Evolutionary conservation across 2,329 filamentous ascomycete species (phyloP), one percentile per base, ranked within the genome.

Genomic region (Fusarium burgessii): DNA sequence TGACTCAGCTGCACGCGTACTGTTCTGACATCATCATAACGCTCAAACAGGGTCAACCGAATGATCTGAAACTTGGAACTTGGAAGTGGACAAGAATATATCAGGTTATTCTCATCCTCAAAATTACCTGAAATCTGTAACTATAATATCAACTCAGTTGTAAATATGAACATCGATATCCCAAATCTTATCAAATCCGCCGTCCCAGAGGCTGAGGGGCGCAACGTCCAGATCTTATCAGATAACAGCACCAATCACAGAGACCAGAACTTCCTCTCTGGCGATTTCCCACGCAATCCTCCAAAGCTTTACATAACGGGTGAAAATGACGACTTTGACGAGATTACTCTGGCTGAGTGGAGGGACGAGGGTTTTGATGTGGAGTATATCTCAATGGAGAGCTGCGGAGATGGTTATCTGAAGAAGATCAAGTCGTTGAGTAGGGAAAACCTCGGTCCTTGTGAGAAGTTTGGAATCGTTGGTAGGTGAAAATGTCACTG

Each of bases 301-400:
- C 81, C 82, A 0, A 84, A 80, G 50, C 67, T 85, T 5, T 85
- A 84, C 61, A 65, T 85, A 20, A 84, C 82, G 0, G 80, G 81
- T 5, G 83, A 85, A 47, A 76, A 71, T 38, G 80, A 83, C 12
- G 80, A 83, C 1, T 85, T 85, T 61, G 84, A 85, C 62, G 40
- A 71, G 5, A 18, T 73, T 0, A 82, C 80, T 0, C 33, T 85
- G 1, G 60, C 61, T 2, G 80, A 82, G 23, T 85, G 84, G 84
- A 76, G 74, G 23, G 78, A 78, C 14, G 84, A 85, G 59, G 82
- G 82, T 0, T 85, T 85, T 60, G 68, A 82, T 12, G 82, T 83
- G 12, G 78, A 81, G 50, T 85, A 85, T 27, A 66, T 85, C 36
- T 72, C 81, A 5, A 80, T 84, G 77, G 82, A 80, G 10, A 72